Conservation (phyloP, 768 basidiomycete genomes). For the Rhizopogon sp. region DNA sequence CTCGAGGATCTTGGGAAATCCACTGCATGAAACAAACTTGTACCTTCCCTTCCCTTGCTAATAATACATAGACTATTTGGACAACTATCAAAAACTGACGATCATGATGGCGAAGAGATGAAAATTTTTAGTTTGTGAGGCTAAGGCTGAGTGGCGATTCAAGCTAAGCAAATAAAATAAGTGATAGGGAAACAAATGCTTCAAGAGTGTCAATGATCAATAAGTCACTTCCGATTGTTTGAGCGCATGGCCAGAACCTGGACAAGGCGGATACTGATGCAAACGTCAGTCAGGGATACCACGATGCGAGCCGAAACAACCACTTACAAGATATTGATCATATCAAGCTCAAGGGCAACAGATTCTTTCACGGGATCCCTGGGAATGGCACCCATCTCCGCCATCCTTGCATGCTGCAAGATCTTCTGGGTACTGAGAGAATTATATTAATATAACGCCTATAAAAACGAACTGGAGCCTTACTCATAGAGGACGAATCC, state of each 20-base stretch:
- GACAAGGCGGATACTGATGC: constrained; percentile 66
- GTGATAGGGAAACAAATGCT: neutral
- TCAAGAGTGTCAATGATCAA: neutral
- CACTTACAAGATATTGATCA: constrained; percentile 85
- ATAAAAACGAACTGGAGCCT: constrained; percentile 17
- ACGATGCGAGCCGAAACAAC: neutral
- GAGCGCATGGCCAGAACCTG: constrained; percentile 70
- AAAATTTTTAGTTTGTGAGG: neutral
- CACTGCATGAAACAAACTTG: constrained; percentile 16
- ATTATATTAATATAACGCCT: neutral
- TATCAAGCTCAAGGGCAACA: constrained; percentile 74
- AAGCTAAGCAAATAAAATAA: neutral
- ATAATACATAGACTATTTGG: neutral
- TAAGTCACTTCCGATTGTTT: constrained; percentile 48
- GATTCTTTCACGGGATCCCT: constrained; percentile 77
- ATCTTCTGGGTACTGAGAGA: constrained; percentile 75
- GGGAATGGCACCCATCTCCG: constrained; percentile 59
- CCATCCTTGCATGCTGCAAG: constrained; percentile 67
- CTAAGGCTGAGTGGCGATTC: neutral
- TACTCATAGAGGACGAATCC: constrained; percentile 88
- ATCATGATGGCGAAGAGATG: neutral
- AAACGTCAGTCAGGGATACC: constrained; percentile 8
- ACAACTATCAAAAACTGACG: neutral
- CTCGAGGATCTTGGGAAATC: constrained; percentile 60
- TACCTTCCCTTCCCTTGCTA: neutral